Evolutionary conservation across 202 grass and related monocot genomes (phyloP).

Genomic region (Brachypodium distachyon): DNA sequence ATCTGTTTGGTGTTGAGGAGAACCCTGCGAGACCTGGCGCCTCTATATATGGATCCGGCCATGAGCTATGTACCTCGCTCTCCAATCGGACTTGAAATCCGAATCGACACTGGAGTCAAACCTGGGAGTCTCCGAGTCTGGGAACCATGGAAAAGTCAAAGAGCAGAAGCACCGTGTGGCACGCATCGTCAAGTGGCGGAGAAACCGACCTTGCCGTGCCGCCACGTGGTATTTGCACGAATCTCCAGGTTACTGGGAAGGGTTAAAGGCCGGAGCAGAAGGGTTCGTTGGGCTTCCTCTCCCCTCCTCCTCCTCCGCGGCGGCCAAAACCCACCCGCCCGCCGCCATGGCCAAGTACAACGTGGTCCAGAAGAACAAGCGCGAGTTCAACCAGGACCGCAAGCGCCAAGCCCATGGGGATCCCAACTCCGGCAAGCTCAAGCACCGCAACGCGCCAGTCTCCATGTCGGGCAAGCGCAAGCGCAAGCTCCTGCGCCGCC

Average conservation of each 20-base stretch:
- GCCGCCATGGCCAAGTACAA: conserved; percentile 80
- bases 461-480: conserved; percentile 93
- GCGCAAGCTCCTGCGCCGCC: conserved; percentile 61
- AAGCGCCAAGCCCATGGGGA: conserved; percentile 75
- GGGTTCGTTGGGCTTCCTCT: not conserved
- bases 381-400: conserved; percentile 56
- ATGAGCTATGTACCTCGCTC: too few relatives aligned
- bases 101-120: too few relatives aligned
- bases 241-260: conserved; percentile 1
- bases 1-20: too few relatives aligned
- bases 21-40: too few relatives aligned
- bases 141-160: too few relatives aligned
- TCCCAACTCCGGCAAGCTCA: conserved; percentile 69
- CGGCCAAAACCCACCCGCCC: conserved; percentile 13
- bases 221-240: not conserved
- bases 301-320: conserved; percentile 8
- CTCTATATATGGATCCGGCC: too few relatives aligned
- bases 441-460: conserved; percentile 43
- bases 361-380: conserved; percentile 61
- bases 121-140: too few relatives aligned
- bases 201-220: not conserved
- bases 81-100: too few relatives aligned
- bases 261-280: conserved; percentile 15
- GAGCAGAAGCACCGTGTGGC: too few relatives aligned
- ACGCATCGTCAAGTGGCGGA: not conserved